Conservation (phyloP, 805 yeast genomes). For the Hanseniaspora mollemarum region DNA sequence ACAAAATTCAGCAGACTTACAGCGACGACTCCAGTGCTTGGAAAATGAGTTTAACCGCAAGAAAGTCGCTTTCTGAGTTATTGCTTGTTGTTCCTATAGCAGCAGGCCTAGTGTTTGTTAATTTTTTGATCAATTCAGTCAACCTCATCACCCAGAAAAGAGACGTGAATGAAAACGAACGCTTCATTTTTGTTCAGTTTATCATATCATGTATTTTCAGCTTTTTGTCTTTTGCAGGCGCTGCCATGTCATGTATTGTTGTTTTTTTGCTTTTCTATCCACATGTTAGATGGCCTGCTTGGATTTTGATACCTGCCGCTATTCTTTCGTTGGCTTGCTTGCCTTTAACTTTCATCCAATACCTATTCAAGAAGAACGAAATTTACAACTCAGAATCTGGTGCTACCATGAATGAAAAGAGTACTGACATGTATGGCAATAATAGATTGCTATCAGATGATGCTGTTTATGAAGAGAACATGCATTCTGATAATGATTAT, state of each 20-base stretch:
- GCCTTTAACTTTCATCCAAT: conserved; percentile 36
- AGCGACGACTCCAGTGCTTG: conserved; percentile 32
- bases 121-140: conserved; percentile 32
- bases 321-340: conserved; percentile 42
- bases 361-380: conserved; percentile 9
- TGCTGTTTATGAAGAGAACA: conserved; percentile 7
- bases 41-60: conserved; percentile 36
- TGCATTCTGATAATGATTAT: conserved; percentile 4
- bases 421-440: neutral
- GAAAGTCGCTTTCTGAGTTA: conserved; percentile 44
- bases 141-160: conserved; percentile 24
- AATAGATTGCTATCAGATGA: conserved; percentile 11
- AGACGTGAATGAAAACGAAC: conserved; percentile 21
- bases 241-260: conserved; percentile 46
- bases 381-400: conserved; percentile 7
- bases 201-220: conserved; percentile 37
- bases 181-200: conserved; percentile 26
- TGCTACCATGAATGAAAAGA: conserved; percentile 8
- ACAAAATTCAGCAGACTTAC: conserved; percentile 26
- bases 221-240: conserved; percentile 40
- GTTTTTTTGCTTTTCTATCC: conserved; percentile 52
- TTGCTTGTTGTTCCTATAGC: conserved; percentile 57
- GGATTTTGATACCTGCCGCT: conserved; percentile 61
- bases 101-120: conserved; percentile 46
- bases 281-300: conserved; percentile 55